Base-by-base conservation (phyloP, 768 basidiomycete species). In the Leccinum subtestaceum region DNA sequence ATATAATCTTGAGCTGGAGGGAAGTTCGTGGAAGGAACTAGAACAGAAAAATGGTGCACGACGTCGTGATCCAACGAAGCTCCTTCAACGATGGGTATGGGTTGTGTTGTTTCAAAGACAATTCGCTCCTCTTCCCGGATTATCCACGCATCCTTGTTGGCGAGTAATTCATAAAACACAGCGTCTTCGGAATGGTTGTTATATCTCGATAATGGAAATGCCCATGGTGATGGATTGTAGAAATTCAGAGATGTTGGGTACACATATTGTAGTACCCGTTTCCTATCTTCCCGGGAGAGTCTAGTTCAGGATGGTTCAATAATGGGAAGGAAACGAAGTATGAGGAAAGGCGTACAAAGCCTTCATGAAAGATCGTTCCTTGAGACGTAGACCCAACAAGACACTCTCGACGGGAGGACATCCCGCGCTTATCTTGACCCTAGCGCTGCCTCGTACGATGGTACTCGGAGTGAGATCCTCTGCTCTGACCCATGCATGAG, bases 1-100 rank as follows among this genome's bases (percentile, higher is more conserved):
- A n/a, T 2, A 5, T 31, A 13, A 11, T 69, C 58, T 29, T 61
- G 17, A 2, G 52, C 57, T 2, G 59, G 63, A 19, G 67, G 67
- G 13, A 65, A 61, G 40, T 67, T 69, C 13, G 67, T 69, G 21
- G 61, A 64, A 3, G 63, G 67, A 32, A 69, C 60, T 2, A 67
- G 56, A n/a, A 69, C 21, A 13, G 45, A 23, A 50, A 69, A 67
- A 6, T 55, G 54, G 51, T 59, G 61, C 6, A 59, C 21, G 27
- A 57, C 25, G 13, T 58, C 52, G 19, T 32, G 52, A 32, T 31
- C 34, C 40, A 19, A 7, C 51, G n/a, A 29, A 40, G 49, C 25
- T 21, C 13, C 49, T 21, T 38, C 49, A 1, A 9, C 46, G 2
- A 55, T n/a, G 9, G 21, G 19, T n/a, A 62, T 46, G 23, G n/a